phyloP scores from a whole-genome alignment of 768 basidiomycete genomes.

The Suillus variegatus region DNA sequence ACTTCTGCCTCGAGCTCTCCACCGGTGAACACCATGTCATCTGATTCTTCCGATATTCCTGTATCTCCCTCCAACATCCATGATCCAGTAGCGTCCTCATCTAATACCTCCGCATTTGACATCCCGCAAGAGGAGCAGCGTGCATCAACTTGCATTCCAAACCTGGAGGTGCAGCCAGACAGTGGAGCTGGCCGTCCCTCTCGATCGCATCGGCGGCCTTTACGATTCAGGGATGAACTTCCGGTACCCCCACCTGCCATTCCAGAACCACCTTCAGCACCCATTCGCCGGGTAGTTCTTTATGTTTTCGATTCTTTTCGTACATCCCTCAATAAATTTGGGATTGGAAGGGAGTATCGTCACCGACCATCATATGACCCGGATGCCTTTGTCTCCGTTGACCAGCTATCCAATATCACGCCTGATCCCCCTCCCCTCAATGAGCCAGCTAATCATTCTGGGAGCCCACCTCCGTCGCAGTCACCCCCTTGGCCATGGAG shows the following conservation, averaged over 20 bases:
- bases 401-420: slow-evolving; percentile 2
- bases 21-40: no score
- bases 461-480: not conserved
- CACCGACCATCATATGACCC: slow-evolving; percentile 13
- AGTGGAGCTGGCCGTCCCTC: not conserved
- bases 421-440: not conserved
- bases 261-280: not conserved
- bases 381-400: not conserved
- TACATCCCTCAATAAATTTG: slow-evolving; percentile 19
- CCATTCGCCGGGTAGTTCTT: slow-evolving; percentile 9
- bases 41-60: no score
- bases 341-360: slow-evolving; percentile 16
- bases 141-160: no score
- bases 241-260: slow-evolving; percentile 15
- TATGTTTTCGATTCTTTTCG: slow-evolving; percentile 18
- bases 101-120: no score
- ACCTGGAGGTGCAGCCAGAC: not conserved
- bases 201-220: not conserved
- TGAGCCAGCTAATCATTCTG: not conserved
- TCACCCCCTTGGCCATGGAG: slow-evolving; percentile 17
- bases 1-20: no score
- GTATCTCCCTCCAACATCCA: no score
- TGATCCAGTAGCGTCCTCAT: no score
- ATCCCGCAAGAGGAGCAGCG: no score
- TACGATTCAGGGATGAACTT: slow-evolving; percentile 17